These are phyloP conservation scores for Paraurostyla sp. DNA, from an alignment of 73 alveolate species.

Conservation along the genomic window DNA sequence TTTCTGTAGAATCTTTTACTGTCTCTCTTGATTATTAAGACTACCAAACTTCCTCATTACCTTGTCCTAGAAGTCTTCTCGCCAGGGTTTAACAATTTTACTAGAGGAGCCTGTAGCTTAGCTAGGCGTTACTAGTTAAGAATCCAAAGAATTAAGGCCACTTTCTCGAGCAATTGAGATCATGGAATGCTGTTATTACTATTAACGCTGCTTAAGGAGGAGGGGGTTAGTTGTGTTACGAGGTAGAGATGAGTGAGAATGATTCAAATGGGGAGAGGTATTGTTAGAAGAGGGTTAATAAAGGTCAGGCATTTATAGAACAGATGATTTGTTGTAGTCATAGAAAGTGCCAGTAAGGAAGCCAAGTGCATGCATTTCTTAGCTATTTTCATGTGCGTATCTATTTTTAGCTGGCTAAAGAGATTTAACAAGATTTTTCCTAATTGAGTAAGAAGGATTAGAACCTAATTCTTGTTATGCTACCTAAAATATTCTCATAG, in stretches of 20 bases:
- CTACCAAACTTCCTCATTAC: neutral
- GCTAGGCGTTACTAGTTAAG: too few relatives aligned
- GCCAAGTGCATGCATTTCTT: conserved; percentile 20
- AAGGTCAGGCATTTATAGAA: neutral
- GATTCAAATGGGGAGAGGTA: too few relatives aligned
- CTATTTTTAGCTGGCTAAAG: conserved; percentile 3
- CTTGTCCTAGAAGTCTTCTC: conserved; percentile 21
- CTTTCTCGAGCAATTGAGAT: too few relatives aligned
- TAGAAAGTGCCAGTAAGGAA: conserved; percentile 43
- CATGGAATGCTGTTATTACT: too few relatives aligned
- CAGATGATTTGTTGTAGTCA: conserved; percentile 9
- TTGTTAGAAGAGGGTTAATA: too few relatives aligned
- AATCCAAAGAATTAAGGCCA: too few relatives aligned
- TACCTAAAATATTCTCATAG: conserved; percentile 20
- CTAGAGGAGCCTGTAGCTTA: too few relatives aligned
- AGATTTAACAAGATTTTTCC: neutral
- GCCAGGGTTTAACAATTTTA: neutral
- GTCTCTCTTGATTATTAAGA: neutral
- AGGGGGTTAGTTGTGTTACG: too few relatives aligned
- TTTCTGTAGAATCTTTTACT: neutral
- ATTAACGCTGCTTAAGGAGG: too few relatives aligned
- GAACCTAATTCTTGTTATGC: neutral
- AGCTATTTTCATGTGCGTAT: conserved; percentile 16
- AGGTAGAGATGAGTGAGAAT: too few relatives aligned
- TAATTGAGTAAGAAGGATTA: neutral